phyloP scores from a whole-genome alignment of 257 asterid species.

The Knoxia roxburghii region DNA sequence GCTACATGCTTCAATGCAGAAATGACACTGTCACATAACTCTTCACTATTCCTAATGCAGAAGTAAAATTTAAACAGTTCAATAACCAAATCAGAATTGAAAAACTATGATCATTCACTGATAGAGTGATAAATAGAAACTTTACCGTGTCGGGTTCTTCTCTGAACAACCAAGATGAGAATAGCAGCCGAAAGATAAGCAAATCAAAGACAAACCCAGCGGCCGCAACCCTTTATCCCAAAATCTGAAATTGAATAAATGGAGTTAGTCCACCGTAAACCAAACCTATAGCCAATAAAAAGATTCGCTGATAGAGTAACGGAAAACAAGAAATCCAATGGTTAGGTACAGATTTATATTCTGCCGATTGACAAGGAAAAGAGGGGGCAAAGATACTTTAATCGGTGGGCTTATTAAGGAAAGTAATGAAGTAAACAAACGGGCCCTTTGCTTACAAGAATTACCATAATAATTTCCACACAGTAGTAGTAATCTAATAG shows the following conservation, averaged over 20 bases:
- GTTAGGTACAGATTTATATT: not conserved
- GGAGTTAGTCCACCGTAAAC: not conserved
- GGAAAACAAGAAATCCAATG: not conserved
- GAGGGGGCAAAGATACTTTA: not conserved
- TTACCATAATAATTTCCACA: not conserved
- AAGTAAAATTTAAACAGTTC: not conserved
- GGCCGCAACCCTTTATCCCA: slow-evolving; percentile 6
- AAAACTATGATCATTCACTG: not conserved
- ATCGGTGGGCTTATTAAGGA: not conserved
- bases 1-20: not conserved
- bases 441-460: not conserved
- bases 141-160: slow-evolving; percentile 17
- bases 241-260: slow-evolving; percentile 12
- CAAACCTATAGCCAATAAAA: not conserved
- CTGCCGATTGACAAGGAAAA: not conserved
- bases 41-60: too few relatives aligned
- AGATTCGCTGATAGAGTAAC: not conserved
- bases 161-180: slow-evolving; percentile 13
- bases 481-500: too few relatives aligned
- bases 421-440: not conserved
- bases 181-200: slow-evolving; percentile 16
- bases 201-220: slow-evolving; percentile 2
- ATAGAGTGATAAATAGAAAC: not conserved
- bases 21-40: not conserved
- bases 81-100: not conserved